phyloP scores from a whole-genome alignment of 176 grass and related monocot genomes.

The Urochloa ruziziensis region DNA sequence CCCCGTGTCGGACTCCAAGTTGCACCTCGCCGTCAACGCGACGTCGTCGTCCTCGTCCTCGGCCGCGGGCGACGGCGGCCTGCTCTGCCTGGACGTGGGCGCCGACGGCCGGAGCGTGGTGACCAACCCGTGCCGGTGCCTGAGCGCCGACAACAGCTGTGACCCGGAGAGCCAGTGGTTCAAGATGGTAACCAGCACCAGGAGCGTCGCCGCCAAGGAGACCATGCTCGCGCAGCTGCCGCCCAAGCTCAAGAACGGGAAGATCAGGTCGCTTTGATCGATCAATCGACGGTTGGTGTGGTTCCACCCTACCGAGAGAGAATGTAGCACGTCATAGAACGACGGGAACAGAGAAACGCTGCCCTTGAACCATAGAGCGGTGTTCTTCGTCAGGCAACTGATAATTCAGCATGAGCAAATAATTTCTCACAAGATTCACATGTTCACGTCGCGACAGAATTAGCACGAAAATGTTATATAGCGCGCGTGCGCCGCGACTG shows the following conservation, averaged over 20 bases:
- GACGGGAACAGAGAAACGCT: background rate
- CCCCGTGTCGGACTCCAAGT: conserved; percentile 66
- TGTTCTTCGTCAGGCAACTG: conserved; percentile 9
- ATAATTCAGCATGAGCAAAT: background rate
- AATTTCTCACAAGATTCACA: background rate
- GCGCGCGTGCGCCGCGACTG: no score
- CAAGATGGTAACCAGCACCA: conserved; percentile 68
- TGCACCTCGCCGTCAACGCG: conserved; percentile 66
- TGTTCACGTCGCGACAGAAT: background rate
- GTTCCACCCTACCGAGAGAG: background rate
- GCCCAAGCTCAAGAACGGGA: conserved; percentile 23
- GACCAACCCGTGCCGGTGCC: conserved; percentile 68
- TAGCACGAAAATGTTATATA: background rate
- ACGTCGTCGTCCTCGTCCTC: background rate
- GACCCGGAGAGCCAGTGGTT: conserved; percentile 87
- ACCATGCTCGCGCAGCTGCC: conserved; percentile 43
- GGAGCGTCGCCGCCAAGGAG: background rate
- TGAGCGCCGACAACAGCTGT: conserved; percentile 54
- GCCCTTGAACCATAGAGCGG: background rate
- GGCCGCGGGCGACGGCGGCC: background rate
- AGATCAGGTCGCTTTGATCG: conserved; percentile 39
- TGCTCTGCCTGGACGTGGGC: conserved; percentile 74
- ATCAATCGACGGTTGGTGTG: background rate
- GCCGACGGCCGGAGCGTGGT: conserved; percentile 60
- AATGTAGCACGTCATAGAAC: background rate